Percentiles rank a stretch among this genome's conserved stretches.
Conservation (phyloP, 805 yeast genomes). For the Cyberlindnera saturnus region DNA sequence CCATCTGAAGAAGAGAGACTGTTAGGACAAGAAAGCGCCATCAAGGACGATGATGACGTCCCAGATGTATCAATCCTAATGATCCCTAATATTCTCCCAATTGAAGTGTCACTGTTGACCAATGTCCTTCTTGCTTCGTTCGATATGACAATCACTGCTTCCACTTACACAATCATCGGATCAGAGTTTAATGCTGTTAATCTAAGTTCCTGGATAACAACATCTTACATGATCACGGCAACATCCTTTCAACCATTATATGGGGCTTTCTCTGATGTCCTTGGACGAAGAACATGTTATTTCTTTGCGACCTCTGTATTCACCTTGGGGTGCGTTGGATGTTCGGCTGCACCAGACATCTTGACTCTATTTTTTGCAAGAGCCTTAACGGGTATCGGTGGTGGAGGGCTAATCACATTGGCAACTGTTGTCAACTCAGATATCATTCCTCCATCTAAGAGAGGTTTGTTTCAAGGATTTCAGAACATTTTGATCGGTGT, state of each 20-base stretch:
- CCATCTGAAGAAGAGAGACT: not conserved
- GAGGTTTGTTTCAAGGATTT: slow-evolving; percentile 36
- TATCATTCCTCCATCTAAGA: slow-evolving; percentile 29
- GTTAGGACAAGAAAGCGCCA: not conserved
- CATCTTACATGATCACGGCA: slow-evolving; percentile 34
- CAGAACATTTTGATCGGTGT: slow-evolving; percentile 31
- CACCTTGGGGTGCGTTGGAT: slow-evolving; percentile 32
- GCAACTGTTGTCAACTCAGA: slow-evolving; percentile 35
- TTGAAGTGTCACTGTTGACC: slow-evolving; percentile 28
- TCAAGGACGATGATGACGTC: not conserved
- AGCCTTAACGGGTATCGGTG: slow-evolving; percentile 36
- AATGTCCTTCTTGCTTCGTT: slow-evolving; percentile 42
- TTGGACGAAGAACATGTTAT: slow-evolving; percentile 31
- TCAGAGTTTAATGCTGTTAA: slow-evolving; percentile 31
- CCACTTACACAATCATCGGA: slow-evolving; percentile 42
- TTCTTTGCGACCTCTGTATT: slow-evolving; percentile 30
- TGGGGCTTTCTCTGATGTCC: slow-evolving; percentile 33
- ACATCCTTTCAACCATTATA: slow-evolving; percentile 38
- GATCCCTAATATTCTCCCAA: slow-evolving; percentile 24
- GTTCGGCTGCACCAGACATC: slow-evolving; percentile 27
- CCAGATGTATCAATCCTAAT: slow-evolving; percentile 8
- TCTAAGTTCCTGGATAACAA: slow-evolving; percentile 36
- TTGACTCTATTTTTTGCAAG: slow-evolving; percentile 27
- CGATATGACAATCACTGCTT: slow-evolving; percentile 43
- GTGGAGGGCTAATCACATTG: slow-evolving; percentile 34